Base-by-base conservation (phyloP, 1,284 basidiomycete genomes). In the Leccinum insolens region DNA sequence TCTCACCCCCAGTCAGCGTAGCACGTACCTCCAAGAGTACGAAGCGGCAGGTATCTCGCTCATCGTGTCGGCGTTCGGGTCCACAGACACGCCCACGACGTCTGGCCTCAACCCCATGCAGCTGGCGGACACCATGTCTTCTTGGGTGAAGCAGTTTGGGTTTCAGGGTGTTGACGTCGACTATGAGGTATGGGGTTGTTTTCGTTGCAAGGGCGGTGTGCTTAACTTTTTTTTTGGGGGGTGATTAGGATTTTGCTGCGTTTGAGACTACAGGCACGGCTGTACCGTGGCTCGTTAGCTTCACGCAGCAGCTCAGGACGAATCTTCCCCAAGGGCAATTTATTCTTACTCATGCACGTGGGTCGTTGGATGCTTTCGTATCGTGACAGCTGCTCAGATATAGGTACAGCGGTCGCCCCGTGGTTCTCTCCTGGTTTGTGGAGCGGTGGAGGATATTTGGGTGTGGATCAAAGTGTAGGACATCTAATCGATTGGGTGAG, bases 81-180 rank as follows among this genome's bases (percentile, higher is more conserved):
- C 73, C 17, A 72, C 67, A 17, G 71, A 72, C 8, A 66, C 70
- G 2, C 86, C 86, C 9, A 85, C 85, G 14, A 77, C 80, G 11
- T 74, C 75, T 2, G 78, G 79, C 31, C 79, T 80, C 8, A 79
- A 86, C 68, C 77, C 84, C 7, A 73, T 79, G 34, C 71, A 62
- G 4, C 78, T 81, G 3, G 84, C 84, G 0, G 80, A 84, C 70
- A 84, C 79, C 3, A 80, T 86, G 76, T 83, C 85, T 14, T 77
- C 79, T 4, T 85, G 81, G 80, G 83, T 85, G 58, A 83, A 80
- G 71, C 64, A 83, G 65, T 85, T 82, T 74, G 79, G 79, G 44
- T 74, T 88, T 20, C 85, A 88, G 65, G 86, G 86, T 58, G 77
- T 87, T 60, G 86, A 88, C 64, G 80, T 88, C 63, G 86, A 88